Conservation (phyloP, 768 basidiomycete genomes). For the Suillus subluteus region DNA sequence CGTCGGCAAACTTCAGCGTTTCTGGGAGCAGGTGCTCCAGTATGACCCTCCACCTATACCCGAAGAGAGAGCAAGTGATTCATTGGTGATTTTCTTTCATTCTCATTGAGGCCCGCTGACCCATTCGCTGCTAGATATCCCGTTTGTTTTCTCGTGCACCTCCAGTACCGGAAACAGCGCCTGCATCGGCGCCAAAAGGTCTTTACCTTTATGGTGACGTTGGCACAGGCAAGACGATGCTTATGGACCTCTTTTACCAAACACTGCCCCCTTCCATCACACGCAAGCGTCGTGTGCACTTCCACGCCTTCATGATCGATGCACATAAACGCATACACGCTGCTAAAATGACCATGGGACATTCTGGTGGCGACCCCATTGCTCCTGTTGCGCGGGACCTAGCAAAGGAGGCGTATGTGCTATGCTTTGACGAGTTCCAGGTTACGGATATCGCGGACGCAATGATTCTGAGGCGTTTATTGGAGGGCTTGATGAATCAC, state of each 20-base stretch:
- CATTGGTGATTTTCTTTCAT: slow-evolving; percentile 34
- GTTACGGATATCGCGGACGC: slow-evolving; percentile 98
- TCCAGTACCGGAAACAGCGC: slow-evolving; percentile 36
- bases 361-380: slow-evolving; percentile 78
- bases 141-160: slow-evolving; percentile 34
- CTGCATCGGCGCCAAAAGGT: slow-evolving; percentile 72
- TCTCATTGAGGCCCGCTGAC: slow-evolving; percentile 34
- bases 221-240: slow-evolving; percentile 97
- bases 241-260: slow-evolving; percentile 97
- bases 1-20: slow-evolving; percentile 76
- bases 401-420: slow-evolving; percentile 78
- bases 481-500: slow-evolving; percentile 83
- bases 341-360: slow-evolving; percentile 72
- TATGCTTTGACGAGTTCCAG: slow-evolving; percentile 99
- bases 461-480: slow-evolving; percentile 91
- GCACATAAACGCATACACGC: slow-evolving; percentile 92
- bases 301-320: slow-evolving; percentile 99
- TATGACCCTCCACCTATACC: slow-evolving; percentile 76
- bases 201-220: slow-evolving; percentile 97
- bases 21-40: slow-evolving; percentile 69
- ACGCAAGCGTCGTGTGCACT: slow-evolving; percentile 89
- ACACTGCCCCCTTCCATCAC: slow-evolving; percentile 69
- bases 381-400: slow-evolving; percentile 85
- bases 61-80: slow-evolving; percentile 34
- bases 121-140: slow-evolving; percentile 21